phyloP scores from a whole-genome alignment of 164 flowering plant species.

The Vitis rupestris region DNA sequence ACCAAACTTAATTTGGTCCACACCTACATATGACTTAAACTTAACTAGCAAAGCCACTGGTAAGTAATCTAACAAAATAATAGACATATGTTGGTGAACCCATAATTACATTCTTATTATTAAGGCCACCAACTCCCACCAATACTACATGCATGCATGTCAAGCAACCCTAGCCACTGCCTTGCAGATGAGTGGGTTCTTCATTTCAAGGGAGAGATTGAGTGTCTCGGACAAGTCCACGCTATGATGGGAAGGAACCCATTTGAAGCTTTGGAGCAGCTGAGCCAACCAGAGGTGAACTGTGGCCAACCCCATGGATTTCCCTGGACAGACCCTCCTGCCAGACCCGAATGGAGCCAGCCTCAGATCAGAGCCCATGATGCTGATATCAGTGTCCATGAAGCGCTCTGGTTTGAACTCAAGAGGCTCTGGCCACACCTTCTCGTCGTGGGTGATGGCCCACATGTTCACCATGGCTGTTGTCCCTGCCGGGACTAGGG shows the following conservation, averaged over 20 bases:
- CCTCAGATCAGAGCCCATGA: conserved; percentile 49
- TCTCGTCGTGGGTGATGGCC: conserved; percentile 61
- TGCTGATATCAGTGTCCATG: conserved; percentile 28
- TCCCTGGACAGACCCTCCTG: conserved; percentile 62
- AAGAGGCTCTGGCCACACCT: conserved; percentile 44
- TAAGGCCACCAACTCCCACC: too few species aligned
- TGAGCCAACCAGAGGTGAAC: conserved; percentile 56
- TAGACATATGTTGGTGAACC: too few species aligned
- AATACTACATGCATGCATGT: too few species aligned
- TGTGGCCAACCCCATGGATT: conserved; percentile 42
- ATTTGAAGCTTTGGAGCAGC: conserved; percentile 40
- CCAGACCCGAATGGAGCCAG: conserved; percentile 68
- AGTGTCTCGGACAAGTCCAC: conserved; percentile 32
- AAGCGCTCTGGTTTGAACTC: conserved; percentile 53
- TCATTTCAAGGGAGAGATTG: conserved; percentile 62
- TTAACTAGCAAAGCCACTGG: too few species aligned
- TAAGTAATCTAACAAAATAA: too few species aligned
- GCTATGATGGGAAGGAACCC: conserved; percentile 21
- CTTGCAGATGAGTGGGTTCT: conserved; percentile 29
- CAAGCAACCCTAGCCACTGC: too few species aligned
- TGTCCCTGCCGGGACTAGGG: conserved; percentile 49
- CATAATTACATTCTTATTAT: too few species aligned
- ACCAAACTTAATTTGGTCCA: too few species aligned
- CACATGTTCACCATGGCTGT: conserved; percentile 84
- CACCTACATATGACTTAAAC: too few species aligned